Evolutionary conservation across 805 yeast genomes (phyloP).

Genomic region (Candida yuanshanica): DNA sequence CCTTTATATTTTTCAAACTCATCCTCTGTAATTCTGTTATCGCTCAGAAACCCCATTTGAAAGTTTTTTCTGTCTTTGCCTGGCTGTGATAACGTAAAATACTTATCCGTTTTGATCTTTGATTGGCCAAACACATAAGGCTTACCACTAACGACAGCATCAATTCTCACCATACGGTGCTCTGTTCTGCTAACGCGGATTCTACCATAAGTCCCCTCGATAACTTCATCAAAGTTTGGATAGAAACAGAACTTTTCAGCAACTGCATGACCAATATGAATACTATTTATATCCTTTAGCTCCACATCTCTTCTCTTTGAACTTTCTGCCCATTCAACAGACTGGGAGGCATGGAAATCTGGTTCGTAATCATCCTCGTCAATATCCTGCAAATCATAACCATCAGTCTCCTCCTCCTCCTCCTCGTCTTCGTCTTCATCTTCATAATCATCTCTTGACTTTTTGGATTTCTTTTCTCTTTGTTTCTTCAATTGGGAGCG

Average conservation of each 20-base stretch:
- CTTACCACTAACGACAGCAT: constrained; percentile 49
- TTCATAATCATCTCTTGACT: constrained; percentile 22
- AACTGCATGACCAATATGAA: constrained; percentile 72
- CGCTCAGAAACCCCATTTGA: constrained; percentile 76
- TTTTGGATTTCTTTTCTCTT: constrained; percentile 57
- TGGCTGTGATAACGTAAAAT: constrained; percentile 78
- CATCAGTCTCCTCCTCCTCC: constrained; percentile 34
- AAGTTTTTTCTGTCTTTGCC: constrained; percentile 62
- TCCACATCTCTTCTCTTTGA: constrained; percentile 40
- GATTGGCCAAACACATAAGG: constrained; percentile 45
- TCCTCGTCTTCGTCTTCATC: constrained; percentile 43
- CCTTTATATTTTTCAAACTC: constrained; percentile 70
- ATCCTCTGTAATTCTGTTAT: constrained; percentile 59
- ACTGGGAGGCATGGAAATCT: constrained; percentile 34
- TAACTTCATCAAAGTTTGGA: constrained; percentile 68
- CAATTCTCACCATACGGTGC: constrained; percentile 81
- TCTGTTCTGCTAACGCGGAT: constrained; percentile 67
- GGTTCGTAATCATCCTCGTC: constrained; percentile 40
- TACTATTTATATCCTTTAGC: constrained; percentile 60
- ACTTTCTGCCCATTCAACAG: constrained; percentile 44
- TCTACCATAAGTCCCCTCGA: constrained; percentile 73
- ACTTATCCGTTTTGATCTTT: constrained; percentile 42
- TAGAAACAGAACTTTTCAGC: constrained; percentile 73
- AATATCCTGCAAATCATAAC: constrained; percentile 32
- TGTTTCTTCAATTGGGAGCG: constrained; percentile 71